Evolutionary conservation across 495 filamentous ascomycete species (phyloP).

Genomic region (Penicillium nucicola): DNA sequence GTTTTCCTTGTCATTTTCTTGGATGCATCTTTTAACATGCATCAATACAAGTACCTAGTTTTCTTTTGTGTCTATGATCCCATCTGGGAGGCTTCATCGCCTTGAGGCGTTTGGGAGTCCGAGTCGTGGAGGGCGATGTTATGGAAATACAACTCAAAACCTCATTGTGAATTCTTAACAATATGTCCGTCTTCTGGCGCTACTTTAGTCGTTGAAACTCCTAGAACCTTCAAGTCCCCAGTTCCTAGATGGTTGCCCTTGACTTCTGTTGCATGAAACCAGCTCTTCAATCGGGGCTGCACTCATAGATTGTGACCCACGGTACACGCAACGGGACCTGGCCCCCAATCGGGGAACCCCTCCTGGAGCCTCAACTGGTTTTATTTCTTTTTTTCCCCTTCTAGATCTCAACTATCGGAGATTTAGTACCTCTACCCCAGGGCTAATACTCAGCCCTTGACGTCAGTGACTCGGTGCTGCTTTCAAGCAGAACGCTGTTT

Average conservation of each 20-base stretch:
- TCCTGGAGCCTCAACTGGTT: constrained; percentile 1
- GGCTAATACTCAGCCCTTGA: too few species aligned
- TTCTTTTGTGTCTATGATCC: constrained; percentile 16
- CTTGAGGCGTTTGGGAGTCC: constrained; percentile 26
- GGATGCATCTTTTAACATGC: constrained; percentile 2
- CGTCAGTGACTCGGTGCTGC: too few species aligned
- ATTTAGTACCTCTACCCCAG: too few species aligned
- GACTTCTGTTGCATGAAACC: neutral
- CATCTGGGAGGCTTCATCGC: constrained; percentile 17
- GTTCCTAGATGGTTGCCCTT: too few species aligned
- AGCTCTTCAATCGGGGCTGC: too few species aligned
- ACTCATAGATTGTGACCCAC: neutral
- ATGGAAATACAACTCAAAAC: constrained; percentile 15
- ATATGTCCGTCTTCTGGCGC: too few species aligned
- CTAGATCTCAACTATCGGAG: too few species aligned
- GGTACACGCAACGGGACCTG: neutral
- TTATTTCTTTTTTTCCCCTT: neutral
- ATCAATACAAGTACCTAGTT: constrained; percentile 18
- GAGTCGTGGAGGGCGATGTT: constrained; percentile 8
- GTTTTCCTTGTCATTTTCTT: constrained; percentile 11
- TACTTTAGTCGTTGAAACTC: too few species aligned
- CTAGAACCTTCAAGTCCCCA: neutral
- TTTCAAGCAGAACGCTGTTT: neutral
- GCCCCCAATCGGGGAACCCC: neutral
- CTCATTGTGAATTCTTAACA: neutral